Evolutionary conservation across 2,329 filamentous ascomycete genomes (phyloP).

Genomic region (Pyrenophora graminea): DNA sequence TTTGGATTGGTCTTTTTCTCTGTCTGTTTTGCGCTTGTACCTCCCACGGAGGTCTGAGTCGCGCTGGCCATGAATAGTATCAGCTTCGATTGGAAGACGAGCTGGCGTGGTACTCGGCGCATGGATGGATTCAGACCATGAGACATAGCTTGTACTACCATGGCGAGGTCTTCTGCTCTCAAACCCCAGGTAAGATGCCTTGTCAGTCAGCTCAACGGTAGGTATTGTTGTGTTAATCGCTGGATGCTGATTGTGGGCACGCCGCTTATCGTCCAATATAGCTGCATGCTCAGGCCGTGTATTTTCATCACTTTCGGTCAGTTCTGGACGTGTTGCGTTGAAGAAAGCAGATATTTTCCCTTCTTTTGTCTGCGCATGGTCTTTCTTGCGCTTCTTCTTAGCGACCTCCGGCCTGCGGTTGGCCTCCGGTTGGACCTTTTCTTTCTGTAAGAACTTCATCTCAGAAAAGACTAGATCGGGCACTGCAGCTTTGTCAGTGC

Average conservation of each 20-base stretch:
- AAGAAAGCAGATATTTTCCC: slow-evolving; percentile 55
- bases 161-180: slow-evolving; percentile 41
- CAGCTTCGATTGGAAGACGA: slow-evolving; percentile 1
- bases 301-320: slow-evolving; percentile 31
- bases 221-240: slow-evolving; percentile 24
- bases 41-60: slow-evolving; percentile 1
- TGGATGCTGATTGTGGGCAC: slow-evolving; percentile 15
- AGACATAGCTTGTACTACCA: slow-evolving; percentile 43
- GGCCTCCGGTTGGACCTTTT: slow-evolving; percentile 33
- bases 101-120: slow-evolving; percentile 21
- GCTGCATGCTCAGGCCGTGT: slow-evolving; percentile 5
- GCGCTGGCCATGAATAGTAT: slow-evolving; percentile 7
- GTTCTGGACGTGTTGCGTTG: slow-evolving; percentile 32
- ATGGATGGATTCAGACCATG: slow-evolving; percentile 50
- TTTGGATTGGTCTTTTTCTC: slow-evolving; percentile 9
- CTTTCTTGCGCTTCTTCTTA: slow-evolving; percentile 41
- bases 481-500: slow-evolving; percentile 44
- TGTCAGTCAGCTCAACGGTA: slow-evolving; percentile 42
- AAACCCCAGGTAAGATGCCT: slow-evolving; percentile 44
- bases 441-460: slow-evolving; percentile 54
- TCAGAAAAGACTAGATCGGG: slow-evolving; percentile 58
- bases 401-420: slow-evolving; percentile 23
- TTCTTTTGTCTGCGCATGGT: slow-evolving; percentile 38
- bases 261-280: slow-evolving; percentile 8
- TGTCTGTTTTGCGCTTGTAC: slow-evolving; percentile 1